phyloP scores from a whole-genome alignment of 352 stramenopile genomes.

The Globisporangium orthogonon region DNA sequence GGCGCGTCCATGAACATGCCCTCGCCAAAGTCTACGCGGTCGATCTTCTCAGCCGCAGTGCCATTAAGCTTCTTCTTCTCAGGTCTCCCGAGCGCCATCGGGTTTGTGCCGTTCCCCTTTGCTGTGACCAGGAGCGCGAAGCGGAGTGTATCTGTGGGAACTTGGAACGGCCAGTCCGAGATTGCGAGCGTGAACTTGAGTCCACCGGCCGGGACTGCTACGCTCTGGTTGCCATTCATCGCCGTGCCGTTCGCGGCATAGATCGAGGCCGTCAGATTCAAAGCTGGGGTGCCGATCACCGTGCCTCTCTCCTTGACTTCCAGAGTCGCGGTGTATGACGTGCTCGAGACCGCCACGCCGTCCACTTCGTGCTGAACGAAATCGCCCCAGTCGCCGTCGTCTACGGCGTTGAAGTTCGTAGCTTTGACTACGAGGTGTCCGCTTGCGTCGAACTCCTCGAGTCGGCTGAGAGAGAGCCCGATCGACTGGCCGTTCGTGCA shows the following conservation, averaged over 20 bases:
- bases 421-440: slow-evolving; percentile 8
- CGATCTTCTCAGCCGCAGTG: slow-evolving; percentile 9
- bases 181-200: slow-evolving; percentile 42
- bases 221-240: slow-evolving; percentile 21
- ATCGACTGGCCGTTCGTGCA: slow-evolving; percentile 9
- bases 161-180: slow-evolving; percentile 21
- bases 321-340: slow-evolving; percentile 19
- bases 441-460: slow-evolving; percentile 21
- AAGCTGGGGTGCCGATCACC: slow-evolving; percentile 1
- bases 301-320: not conserved
- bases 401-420: slow-evolving; percentile 19
- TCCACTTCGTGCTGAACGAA: slow-evolving; percentile 11
- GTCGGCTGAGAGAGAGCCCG: slow-evolving; percentile 12
- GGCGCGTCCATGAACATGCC: slow-evolving; percentile 35
- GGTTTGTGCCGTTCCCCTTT: slow-evolving; percentile 13
- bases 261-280: slow-evolving; percentile 36
- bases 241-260: slow-evolving; percentile 20
- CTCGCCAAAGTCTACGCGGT: slow-evolving; percentile 26
- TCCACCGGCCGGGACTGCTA: slow-evolving; percentile 25
- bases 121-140: slow-evolving; percentile 28
- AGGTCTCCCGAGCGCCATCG: not conserved
- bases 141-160: slow-evolving; percentile 13
- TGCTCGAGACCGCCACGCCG: slow-evolving; percentile 18
- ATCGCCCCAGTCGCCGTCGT: slow-evolving; percentile 18
- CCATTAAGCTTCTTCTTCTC: slow-evolving; percentile 14